Base-by-base conservation (phyloP, 768 basidiomycete genomes). In the Strobilomyces echinocephalus region DNA sequence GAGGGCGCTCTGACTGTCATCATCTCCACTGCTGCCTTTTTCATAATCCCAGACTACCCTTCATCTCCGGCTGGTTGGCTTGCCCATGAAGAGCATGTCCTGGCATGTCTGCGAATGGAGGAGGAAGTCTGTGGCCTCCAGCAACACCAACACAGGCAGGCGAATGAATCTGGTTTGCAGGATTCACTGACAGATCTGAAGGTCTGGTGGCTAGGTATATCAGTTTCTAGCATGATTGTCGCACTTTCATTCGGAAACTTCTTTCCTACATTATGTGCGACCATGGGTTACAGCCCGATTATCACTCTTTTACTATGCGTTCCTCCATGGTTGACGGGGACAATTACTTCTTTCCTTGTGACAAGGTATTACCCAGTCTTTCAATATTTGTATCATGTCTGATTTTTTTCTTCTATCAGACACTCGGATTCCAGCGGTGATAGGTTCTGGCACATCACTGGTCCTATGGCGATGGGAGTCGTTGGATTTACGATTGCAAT, bases 181-280 rank as follows among this genome's bases (percentile, higher is more conserved):
- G 63, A 84, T 60, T 84, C 87, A 15, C 28, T 88, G 50, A 74
- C 73, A 24, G 89, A 93, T 63, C 84, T 83, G 85, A 87, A 83
- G 69, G 84, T 92, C 35, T 92, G 89, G 85, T 87, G 81, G 80
- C 73, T 94, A 45, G 79, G 86, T 11, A 55, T 88, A 30, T 76
- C 84, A 2, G 66, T 87, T 46, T 80, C 79, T 20, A 78, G 78
- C 55, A 76, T 82, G 69, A 11, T 18, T 38, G 67, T 83, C 31
- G 79, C 85, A 10, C 64, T 88, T 34, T 83, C 81, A 12, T 91
- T 91, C 75, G 85, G 87, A 63, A 84, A 82, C 16, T 90, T 83
- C 68, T 91, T 91, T 72, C 88, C 86, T 10, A 88, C 88, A 0
- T 70, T 92, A 51, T 81, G 80, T 39, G 79, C 76, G 18, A 91